These are phyloP conservation scores for Prinsepia uniflora DNA, from an alignment of 306 rosid species.

Conservation along the genomic window DNA sequence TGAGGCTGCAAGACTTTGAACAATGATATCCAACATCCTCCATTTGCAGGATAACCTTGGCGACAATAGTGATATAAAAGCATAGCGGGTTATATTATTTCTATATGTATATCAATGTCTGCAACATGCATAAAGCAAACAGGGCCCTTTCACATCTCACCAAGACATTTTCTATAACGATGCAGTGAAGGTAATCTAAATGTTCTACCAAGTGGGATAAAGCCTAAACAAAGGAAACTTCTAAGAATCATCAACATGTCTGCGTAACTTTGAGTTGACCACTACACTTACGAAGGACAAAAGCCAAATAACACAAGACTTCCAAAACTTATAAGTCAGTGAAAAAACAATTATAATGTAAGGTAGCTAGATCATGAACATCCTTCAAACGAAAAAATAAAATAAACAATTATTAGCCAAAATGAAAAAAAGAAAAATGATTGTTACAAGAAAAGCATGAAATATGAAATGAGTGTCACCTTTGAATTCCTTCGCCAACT, in stretches of 20 bases:
- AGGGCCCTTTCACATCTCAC: too few relatives aligned
- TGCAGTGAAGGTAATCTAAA: not conserved
- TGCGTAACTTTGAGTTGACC: too few relatives aligned
- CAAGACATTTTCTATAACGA: not conserved
- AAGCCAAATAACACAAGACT: not conserved
- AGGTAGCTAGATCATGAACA: not conserved
- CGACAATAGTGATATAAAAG: not conserved
- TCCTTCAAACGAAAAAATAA: not conserved
- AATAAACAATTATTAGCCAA: not conserved
- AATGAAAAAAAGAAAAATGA: not conserved
- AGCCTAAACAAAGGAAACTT: not conserved
- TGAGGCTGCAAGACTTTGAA: not conserved
- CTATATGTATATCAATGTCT: not conserved
- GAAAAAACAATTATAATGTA: not conserved
- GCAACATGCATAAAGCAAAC: not conserved
- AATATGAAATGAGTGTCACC: conserved; percentile 34
- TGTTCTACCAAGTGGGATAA: not conserved
- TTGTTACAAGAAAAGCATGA: not conserved
- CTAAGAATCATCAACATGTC: not conserved
- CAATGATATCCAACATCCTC: not conserved
- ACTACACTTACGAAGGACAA: too few relatives aligned
- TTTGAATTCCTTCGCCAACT: conserved; percentile 87
- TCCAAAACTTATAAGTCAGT: not conserved
- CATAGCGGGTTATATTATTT: not conserved
- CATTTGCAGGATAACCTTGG: not conserved